Evolutionary conservation across 2,329 filamentous ascomycete species (phyloP), one percentile per base, ranked within the genome.

Genomic region (Sarocladium brachiariae): DNA sequence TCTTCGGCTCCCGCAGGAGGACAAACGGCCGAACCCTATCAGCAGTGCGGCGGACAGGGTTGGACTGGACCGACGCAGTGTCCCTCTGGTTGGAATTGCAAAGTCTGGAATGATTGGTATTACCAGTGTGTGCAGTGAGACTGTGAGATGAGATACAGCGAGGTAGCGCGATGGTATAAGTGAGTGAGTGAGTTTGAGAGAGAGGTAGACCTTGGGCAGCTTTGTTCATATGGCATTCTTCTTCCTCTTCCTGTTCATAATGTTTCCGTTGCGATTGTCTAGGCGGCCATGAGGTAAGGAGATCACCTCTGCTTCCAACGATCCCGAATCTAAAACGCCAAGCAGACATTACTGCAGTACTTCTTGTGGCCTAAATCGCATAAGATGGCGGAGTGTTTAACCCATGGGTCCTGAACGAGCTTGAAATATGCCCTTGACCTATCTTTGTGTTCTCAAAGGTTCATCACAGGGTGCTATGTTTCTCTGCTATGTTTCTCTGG

Each of bases 1-100:
- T 46, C 41, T 46, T 46, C 41, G 21, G 41, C 41, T 24, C 41
- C 41, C 23, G 41, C 41, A 4, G 41, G 41, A 46, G 41, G 41
- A 46, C 23, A 6, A 16, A 46, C 41, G 16, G 41, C 41, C 10
- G 23, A 9, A 27, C 41, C 41, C 30, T 46, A 46, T 31, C 8
- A 9, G 41, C 41, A 46, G 41, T 46, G 41, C 41, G 41, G 41
- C 25, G 41, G 41, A 46, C 41, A 27, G 41, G 41, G 24, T 18
- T 46, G 41, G 41, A 46, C 41, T n/a, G 41, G 41, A 16, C 10
- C 41, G 41, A 30, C 41, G 10, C 41, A 49, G 31, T 49, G 46
- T 49, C 21, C 41, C 21, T 46, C 41, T 16, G 41, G 41, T 7
- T 46, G 41, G 41, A 46, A 21, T 10, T 46, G 41, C 24, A 46